phyloP scores from a whole-genome alignment of 495 filamentous ascomycete species.

The Penicillium parvum region DNA sequence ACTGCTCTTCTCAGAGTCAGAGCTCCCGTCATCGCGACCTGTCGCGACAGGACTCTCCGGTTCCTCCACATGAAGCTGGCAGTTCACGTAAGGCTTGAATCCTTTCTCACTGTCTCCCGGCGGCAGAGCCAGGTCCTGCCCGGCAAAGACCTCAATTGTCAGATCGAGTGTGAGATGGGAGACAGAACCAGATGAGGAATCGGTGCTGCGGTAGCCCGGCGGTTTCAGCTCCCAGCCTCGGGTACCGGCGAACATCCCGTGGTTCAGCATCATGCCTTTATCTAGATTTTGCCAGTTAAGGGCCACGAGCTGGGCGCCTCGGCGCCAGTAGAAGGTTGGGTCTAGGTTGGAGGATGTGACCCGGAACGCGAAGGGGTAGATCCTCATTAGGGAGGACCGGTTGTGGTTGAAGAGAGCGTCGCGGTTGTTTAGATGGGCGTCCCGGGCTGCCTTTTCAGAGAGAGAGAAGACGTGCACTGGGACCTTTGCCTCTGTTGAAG shows the following conservation, averaged over 20 bases:
- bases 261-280: constrained; percentile 92
- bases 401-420: constrained; percentile 75
- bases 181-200: constrained; percentile 19
- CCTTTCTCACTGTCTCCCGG: constrained; percentile 47
- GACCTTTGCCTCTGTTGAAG: constrained; percentile 53
- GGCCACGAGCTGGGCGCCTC: constrained; percentile 87
- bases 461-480: constrained; percentile 86
- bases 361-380: constrained; percentile 79
- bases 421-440: constrained; percentile 58
- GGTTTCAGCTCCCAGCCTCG: constrained; percentile 86
- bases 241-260: constrained; percentile 82
- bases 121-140: constrained; percentile 48
- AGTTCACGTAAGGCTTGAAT: constrained; percentile 76
- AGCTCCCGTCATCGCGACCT: constrained; percentile 36
- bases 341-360: constrained; percentile 83
- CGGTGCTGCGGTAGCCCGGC: constrained; percentile 51
- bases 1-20: constrained; percentile 49
- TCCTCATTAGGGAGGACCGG: constrained; percentile 76
- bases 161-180: constrained; percentile 35
- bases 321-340: constrained; percentile 77
- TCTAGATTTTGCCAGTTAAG: constrained; percentile 94
- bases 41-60: constrained; percentile 21
- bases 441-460: constrained; percentile 71
- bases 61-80: constrained; percentile 75
- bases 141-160: constrained; percentile 49